Evolutionary conservation across 768 basidiomycete species (phyloP), one percentile per base, ranked within the genome.

Genomic region (Rhodotorula sphaerocarpa): DNA sequence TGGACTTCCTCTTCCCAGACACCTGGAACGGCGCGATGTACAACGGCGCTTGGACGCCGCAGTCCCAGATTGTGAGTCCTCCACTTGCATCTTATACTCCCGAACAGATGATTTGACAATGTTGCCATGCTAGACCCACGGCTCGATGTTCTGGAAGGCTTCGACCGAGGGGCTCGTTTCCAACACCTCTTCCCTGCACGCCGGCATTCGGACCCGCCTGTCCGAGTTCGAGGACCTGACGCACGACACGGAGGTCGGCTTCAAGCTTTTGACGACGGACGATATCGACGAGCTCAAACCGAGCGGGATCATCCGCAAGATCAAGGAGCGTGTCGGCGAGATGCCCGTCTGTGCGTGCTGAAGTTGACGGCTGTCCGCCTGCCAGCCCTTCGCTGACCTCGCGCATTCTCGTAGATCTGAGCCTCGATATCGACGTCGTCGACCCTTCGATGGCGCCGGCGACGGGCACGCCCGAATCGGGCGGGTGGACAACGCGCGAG

Each of bases 401-500:
- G 18, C 9, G 25, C 50, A 14, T 50, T 50, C 39, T 23, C 44
- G 16, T 27, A 41, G 39, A 65, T 36, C 34, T 59, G 20, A 86
- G 85, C 72, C 75, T 88, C 53, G 88, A 89, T 74, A 90, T 89
- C 30, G 88, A 90, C 75, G 85, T 87, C 18, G 80, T 88, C 70
- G 87, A 90, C 77, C 87, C 87, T 50, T 83, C 83, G 36, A 73
- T 87, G 62, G 88, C 88, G 36, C 88, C 87, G 50, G 87, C 82
- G 11, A 67, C 88, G 59, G 87, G 88, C 20, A 89, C 88, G 2
- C 88, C 88, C 20, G 88, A 90, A 74, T 79, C 84, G 3, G 88
- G 88, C 36, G 88, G 88, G 18, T 88, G 86, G 87, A 87, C 88
- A 5, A 84, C 82, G 25, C 82, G 87, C 51, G 88, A 89, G 75